phyloP scores from a whole-genome alignment of 2,329 filamentous ascomycete species.

The Neocucurbitaria cava region DNA sequence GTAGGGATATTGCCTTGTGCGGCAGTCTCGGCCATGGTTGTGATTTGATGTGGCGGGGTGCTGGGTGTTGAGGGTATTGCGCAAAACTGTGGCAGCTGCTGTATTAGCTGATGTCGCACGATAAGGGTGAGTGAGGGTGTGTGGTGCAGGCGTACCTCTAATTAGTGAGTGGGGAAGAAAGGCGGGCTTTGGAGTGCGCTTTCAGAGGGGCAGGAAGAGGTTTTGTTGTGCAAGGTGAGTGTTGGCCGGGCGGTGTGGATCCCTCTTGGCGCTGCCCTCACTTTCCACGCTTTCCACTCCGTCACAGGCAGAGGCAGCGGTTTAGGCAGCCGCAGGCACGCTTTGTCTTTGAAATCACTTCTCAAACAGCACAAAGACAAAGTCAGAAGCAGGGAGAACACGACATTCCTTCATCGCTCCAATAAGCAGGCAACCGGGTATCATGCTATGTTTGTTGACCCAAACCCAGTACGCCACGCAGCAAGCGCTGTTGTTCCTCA shows the following conservation, averaged over 20 bases:
- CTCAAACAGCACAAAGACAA: not conserved
- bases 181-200: constrained; percentile 27
- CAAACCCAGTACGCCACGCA: constrained; percentile 47
- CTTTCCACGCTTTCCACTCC: constrained; percentile 18
- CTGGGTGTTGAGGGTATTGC: constrained; percentile 30
- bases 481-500: constrained; percentile 28
- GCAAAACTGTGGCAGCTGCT: constrained; percentile 29
- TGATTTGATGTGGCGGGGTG: constrained; percentile 43
- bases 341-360: constrained; percentile 24
- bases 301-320: constrained; percentile 24
- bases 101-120: constrained; percentile 28
- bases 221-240: constrained; percentile 43
- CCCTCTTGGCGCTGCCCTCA: constrained; percentile 21
- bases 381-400: not conserved
- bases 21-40: constrained; percentile 62
- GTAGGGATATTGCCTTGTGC: constrained; percentile 71
- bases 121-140: constrained; percentile 11
- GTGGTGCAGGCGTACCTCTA: constrained; percentile 31
- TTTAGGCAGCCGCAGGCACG: constrained; percentile 30
- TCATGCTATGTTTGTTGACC: constrained; percentile 44
- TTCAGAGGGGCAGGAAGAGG: constrained; percentile 44
- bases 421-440: constrained; percentile 38
- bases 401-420: constrained; percentile 1
- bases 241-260: constrained; percentile 40
- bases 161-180: constrained; percentile 36